Evolutionary conservation across 164 flowering plant species (phyloP), one percentile per base, ranked within the genome.

Genomic region (Nymphaea colorata): DNA sequence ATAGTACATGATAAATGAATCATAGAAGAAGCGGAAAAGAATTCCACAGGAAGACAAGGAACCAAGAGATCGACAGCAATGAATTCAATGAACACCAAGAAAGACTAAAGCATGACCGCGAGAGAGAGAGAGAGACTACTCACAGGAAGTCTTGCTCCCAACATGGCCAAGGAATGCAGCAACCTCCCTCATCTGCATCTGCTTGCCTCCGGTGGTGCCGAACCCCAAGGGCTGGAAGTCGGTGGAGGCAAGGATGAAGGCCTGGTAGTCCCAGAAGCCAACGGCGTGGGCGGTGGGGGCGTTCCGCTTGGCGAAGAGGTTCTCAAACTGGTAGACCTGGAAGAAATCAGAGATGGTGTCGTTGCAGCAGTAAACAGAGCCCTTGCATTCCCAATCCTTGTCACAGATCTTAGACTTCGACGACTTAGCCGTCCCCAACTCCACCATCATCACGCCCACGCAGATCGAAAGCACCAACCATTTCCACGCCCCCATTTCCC

Each of bases 141-240:
- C 67, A 90, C 98, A 93, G 6, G 93, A 80, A 42, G 96, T 91
- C 67, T 84, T 79, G 83, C 80, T 69, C 64, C 97, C 98, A 64
- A 91, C 97, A 66, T 91, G 97, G 64, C 85, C 93, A 5, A 93
- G 87, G 73, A 93, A 91, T 2, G 98, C 96, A 0, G 93, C 87
- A 17, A 93, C 62, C 71, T 93, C 98, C 82, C 77, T 86, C 98
- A 82, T 84, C 79, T 81, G 83, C 82, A 70, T 79, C 3, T 17
- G 42, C 80, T 91, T 86, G 5, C 84, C 85, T 17, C 98, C 98
- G 12, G 97, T 85, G 67, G 97, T 91, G 11, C 98, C 91, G 66
- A 93, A 93, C 7, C 98, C 98, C 2, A 67, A 82, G 6, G 84
- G 90, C 81, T 93, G 87, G 71, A 64, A 91, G 3, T 62, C 17